Conservation (phyloP, 1,284 basidiomycete species). For the Ustanciosporium gigantosporum region DNA sequence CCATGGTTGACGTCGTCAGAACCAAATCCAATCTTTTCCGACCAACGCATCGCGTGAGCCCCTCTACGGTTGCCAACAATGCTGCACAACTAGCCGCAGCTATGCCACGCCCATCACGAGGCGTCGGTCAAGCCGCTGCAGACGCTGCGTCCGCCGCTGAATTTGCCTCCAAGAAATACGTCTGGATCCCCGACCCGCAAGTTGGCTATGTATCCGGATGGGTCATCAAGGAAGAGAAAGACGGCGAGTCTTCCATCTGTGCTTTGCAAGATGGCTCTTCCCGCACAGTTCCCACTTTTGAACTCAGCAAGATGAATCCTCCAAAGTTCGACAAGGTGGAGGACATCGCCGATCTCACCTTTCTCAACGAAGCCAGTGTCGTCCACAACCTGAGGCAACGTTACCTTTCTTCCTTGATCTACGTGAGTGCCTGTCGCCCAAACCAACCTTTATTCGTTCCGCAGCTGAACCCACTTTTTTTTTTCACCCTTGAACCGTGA, state of each 20-base stretch:
- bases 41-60: conserved; percentile 28
- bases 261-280: conserved; percentile 67
- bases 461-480: not conserved
- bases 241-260: conserved; percentile 69
- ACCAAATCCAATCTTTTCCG: conserved; percentile 42
- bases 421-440: too few species aligned
- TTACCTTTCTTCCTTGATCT: conserved; percentile 90
- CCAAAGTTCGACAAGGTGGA: conserved; percentile 97
- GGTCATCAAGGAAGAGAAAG: conserved; percentile 76
- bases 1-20: conserved; percentile 42
- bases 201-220: conserved; percentile 88
- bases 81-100: conserved; percentile 38
- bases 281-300: conserved; percentile 47
- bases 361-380: conserved; percentile 96
- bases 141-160: conserved; percentile 71
- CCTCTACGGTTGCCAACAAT: conserved; percentile 27
- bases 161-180: conserved; percentile 96
- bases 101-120: conserved; percentile 30
- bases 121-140: conserved; percentile 48
- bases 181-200: conserved; percentile 87
- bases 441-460: not conserved
- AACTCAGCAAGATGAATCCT: conserved; percentile 70
- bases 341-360: conserved; percentile 97
- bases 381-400: conserved; percentile 92
- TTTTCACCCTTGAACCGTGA: conserved; percentile 76